phyloP scores from a whole-genome alignment of 306 rosid species.

The Vicia faba region DNA sequence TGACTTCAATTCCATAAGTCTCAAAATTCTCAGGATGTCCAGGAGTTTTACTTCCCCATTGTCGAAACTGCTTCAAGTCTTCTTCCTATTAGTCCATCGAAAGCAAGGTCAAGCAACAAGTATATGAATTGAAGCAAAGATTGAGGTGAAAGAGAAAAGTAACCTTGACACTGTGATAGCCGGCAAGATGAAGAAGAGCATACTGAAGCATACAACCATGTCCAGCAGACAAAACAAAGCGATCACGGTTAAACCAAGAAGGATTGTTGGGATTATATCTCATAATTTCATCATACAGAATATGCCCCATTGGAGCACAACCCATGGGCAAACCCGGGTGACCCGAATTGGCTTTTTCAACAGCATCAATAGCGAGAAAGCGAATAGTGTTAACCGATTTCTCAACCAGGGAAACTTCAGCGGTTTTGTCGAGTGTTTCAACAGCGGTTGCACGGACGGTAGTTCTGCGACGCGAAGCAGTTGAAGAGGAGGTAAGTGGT shows the following conservation, averaged over 20 bases:
- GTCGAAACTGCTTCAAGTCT: constrained; percentile 82
- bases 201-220: constrained; percentile 99
- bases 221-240: constrained; percentile 90
- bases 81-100: constrained; percentile 62
- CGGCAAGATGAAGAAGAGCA: constrained; percentile 95
- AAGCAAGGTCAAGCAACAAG: constrained; percentile 21
- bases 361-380: constrained; percentile 85
- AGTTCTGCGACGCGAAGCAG: constrained; percentile 1
- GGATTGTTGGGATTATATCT: constrained; percentile 92
- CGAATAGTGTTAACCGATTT: constrained; percentile 93
- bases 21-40: constrained; percentile 99
- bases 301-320: constrained; percentile 99
- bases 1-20: constrained; percentile 93
- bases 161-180: constrained; percentile 75
- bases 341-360: constrained; percentile 97
- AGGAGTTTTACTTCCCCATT: constrained; percentile 96
- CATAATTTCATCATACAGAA: constrained; percentile 91
- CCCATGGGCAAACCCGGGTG: constrained; percentile 99
- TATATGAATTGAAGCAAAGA: background rate
- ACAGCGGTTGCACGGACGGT: constrained; percentile 58
- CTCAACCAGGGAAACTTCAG: constrained; percentile 76
- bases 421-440: constrained; percentile 76
- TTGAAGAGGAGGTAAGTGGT: constrained; percentile 1
- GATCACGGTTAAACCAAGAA: constrained; percentile 91
- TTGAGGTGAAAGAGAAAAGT: background rate